Percentiles rank a stretch among this genome's conserved stretches.
phyloP scores from a whole-genome alignment of 352 stramenopile species.

The Phytopythium vexans region DNA sequence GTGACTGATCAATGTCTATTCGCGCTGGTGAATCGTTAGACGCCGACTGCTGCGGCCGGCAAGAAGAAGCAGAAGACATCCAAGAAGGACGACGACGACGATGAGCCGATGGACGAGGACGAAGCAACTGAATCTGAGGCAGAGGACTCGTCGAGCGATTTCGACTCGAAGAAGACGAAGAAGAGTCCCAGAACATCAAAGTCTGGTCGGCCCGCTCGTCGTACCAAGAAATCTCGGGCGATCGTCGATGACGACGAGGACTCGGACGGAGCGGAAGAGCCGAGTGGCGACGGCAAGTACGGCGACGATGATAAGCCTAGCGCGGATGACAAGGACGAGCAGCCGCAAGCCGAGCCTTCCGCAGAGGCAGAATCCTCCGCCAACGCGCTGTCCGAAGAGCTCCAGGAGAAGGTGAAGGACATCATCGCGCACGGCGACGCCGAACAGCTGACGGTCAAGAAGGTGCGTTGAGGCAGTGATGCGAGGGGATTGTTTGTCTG shows the following conservation, averaged over 20 bases:
- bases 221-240: slow-evolving; percentile 17
- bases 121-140: slow-evolving; percentile 50
- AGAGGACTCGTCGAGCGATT: slow-evolving; percentile 66
- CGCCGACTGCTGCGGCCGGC: slow-evolving; percentile 13
- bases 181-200: slow-evolving; percentile 20
- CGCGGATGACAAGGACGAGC: slow-evolving; percentile 9
- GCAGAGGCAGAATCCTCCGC: slow-evolving; percentile 13
- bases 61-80: slow-evolving; percentile 48
- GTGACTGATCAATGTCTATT: too few relatives aligned
- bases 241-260: slow-evolving; percentile 28
- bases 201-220: slow-evolving; percentile 20
- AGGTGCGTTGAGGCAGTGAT: slow-evolving; percentile 28
- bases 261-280: slow-evolving; percentile 11
- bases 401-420: slow-evolving; percentile 65
- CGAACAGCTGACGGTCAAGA: slow-evolving; percentile 82
- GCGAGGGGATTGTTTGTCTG: slow-evolving; percentile 4
- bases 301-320: slow-evolving; percentile 14
- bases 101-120: slow-evolving; percentile 33
- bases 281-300: slow-evolving; percentile 5
- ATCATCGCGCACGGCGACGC: slow-evolving; percentile 78
- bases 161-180: slow-evolving; percentile 45
- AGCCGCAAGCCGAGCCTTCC: slow-evolving; percentile 7
- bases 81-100: slow-evolving; percentile 30
- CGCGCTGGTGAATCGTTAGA: not conserved
- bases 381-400: slow-evolving; percentile 33